Evolutionary conservation across 352 stramenopile species (phyloP).

Genomic region (Phytophthora syringae): DNA sequence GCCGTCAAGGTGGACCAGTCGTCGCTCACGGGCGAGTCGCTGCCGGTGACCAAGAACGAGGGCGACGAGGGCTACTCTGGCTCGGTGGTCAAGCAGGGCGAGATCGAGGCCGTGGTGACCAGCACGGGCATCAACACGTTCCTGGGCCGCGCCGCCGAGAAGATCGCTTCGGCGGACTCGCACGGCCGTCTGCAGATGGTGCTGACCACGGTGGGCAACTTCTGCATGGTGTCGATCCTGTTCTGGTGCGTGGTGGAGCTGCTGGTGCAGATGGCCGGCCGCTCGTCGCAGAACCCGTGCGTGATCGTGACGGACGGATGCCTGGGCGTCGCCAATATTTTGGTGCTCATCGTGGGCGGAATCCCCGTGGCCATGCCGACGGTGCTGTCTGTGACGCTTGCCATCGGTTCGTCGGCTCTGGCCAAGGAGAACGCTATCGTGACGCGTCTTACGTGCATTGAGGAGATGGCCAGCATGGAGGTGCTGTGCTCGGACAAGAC

Average conservation of each 20-base stretch:
- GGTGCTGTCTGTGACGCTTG: constrained; percentile 92
- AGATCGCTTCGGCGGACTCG: constrained; percentile 75
- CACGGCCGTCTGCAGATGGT: constrained; percentile 91
- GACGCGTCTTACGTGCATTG: constrained; percentile 91
- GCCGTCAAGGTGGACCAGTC: constrained; percentile 92
- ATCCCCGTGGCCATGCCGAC: constrained; percentile 96
- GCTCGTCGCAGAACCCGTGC: constrained; percentile 78
- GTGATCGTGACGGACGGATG: constrained; percentile 82
- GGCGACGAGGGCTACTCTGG: constrained; percentile 81
- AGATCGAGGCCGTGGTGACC: constrained; percentile 92
- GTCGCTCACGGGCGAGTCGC: constrained; percentile 93
- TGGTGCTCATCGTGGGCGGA: constrained; percentile 91
- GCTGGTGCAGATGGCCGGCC: constrained; percentile 80
- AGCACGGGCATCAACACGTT: constrained; percentile 92
- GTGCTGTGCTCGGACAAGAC: constrained; percentile 97
- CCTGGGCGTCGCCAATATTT: constrained; percentile 71
- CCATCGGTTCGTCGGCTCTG: constrained; percentile 90
- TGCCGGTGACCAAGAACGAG: constrained; percentile 90
- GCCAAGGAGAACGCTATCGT: constrained; percentile 94
- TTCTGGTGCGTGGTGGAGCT: constrained; percentile 35
- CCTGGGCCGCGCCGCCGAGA: constrained; percentile 86
- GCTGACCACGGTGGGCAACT: constrained; percentile 93
- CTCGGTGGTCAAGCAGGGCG: constrained; percentile 88
- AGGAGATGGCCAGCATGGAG: constrained; percentile 93
- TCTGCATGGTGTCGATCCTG: constrained; percentile 90